Evolutionary conservation across 2,329 filamentous ascomycete species (phyloP).

Genomic region (Tolypocladium cylindrosporum): DNA sequence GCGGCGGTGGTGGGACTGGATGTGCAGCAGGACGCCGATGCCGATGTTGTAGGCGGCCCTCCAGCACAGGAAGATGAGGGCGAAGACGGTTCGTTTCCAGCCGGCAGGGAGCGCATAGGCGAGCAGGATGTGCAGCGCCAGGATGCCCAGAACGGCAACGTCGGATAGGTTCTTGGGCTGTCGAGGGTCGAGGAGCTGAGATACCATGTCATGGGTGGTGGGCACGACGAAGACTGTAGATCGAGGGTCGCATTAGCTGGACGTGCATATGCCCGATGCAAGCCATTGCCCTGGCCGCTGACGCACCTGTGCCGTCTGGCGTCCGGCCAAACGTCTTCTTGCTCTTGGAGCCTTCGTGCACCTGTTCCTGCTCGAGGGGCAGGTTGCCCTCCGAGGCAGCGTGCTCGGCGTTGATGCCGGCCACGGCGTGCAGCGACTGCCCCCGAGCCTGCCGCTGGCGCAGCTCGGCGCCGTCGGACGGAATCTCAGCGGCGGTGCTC

Average conservation of each 20-base stretch:
- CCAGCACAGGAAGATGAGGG: slow-evolving; percentile 83
- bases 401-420: neutral
- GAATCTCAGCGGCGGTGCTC: slow-evolving; percentile 19
- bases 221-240: slow-evolving; percentile 83
- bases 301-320: slow-evolving; percentile 79
- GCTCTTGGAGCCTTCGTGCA: slow-evolving; percentile 14
- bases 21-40: slow-evolving; percentile 79
- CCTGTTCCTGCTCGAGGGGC: neutral
- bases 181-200: slow-evolving; percentile 85
- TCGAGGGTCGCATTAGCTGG: slow-evolving; percentile 3
- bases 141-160: slow-evolving; percentile 64
- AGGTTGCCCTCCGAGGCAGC: slow-evolving; percentile 1
- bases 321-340: slow-evolving; percentile 87
- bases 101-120: slow-evolving; percentile 62
- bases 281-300: neutral
- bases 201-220: slow-evolving; percentile 97
- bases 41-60: slow-evolving; percentile 85
- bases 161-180: slow-evolving; percentile 95
- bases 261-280: neutral
- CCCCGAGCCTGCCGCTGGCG: slow-evolving; percentile 17
- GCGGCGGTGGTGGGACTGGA: slow-evolving; percentile 81
- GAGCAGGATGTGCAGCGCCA: slow-evolving; percentile 63
- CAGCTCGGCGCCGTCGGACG: slow-evolving; percentile 12
- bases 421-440: neutral
- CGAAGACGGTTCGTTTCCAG: slow-evolving; percentile 68